These are phyloP conservation scores for Penicillium coprophilum DNA, from an alignment of 495 filamentous ascomycete genomes.

Conservation along the genomic window DNA sequence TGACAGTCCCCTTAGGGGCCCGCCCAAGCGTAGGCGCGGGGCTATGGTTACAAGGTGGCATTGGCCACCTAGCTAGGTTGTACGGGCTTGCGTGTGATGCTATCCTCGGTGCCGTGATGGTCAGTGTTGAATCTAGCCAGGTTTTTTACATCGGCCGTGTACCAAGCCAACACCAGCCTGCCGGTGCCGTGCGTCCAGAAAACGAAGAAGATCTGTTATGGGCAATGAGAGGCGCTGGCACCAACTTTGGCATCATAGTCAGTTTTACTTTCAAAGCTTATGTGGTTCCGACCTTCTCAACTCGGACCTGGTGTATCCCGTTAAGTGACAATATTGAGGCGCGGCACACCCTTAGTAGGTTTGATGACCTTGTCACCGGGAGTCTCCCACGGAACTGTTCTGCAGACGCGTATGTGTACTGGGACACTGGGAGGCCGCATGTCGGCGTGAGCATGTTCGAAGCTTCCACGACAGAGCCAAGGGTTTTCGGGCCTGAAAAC, in stretches of 20 bases:
- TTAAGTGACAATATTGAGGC: constrained; percentile 41
- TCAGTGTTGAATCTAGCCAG: constrained; percentile 53
- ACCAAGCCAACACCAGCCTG: constrained; percentile 48
- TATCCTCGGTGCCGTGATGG: constrained; percentile 58
- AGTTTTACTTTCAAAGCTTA: constrained; percentile 57
- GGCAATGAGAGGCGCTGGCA: constrained; percentile 61
- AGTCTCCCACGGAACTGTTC: constrained; percentile 48
- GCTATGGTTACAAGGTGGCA: constrained; percentile 64
- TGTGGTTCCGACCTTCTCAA: constrained; percentile 41
- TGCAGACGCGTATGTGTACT: constrained; percentile 59
- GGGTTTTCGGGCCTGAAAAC: constrained; percentile 42
- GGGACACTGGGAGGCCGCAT: constrained; percentile 45
- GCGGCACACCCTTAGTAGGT: constrained; percentile 37
- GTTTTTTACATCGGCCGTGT: constrained; percentile 48
- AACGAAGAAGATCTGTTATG: constrained; percentile 58
- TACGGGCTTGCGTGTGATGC: constrained; percentile 61
- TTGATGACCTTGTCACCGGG: constrained; percentile 43
- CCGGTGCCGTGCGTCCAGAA: constrained; percentile 44
- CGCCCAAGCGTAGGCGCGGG: constrained; percentile 64
- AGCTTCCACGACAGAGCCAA: constrained; percentile 31
- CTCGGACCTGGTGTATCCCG: constrained; percentile 53
- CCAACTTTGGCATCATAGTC: constrained; percentile 63
- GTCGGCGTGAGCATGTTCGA: constrained; percentile 58
- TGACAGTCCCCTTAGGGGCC: constrained; percentile 59
- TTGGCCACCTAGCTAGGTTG: constrained; percentile 57